Evolutionary conservation across 108 stramenopile species (phyloP).

Genomic region (Schizochytrium sp.): DNA sequence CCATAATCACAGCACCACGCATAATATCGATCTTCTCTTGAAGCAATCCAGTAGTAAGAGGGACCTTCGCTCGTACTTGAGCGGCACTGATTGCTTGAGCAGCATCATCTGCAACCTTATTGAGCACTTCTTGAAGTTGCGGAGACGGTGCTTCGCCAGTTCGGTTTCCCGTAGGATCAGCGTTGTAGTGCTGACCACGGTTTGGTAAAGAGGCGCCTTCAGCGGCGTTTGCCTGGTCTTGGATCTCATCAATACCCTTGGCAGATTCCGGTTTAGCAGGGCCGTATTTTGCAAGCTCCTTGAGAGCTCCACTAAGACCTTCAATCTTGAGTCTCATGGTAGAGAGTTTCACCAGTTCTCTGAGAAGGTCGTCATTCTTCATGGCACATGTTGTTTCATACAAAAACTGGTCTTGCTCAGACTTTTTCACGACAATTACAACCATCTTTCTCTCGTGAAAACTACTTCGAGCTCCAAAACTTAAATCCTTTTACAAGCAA

Average conservation of each 20-base stretch:
- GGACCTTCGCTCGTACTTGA: constrained; percentile 55
- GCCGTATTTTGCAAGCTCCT: constrained; percentile 78
- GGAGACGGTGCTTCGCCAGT: constrained; percentile 63
- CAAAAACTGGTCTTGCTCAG: constrained; percentile 79
- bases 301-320: constrained; percentile 74
- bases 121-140: constrained; percentile 13
- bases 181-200: constrained; percentile 19
- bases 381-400: constrained; percentile 80
- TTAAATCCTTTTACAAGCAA: too few relatives aligned
- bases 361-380: constrained; percentile 81
- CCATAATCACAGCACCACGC: constrained; percentile 83
- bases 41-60: constrained; percentile 70
- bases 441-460: constrained; percentile 73
- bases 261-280: constrained; percentile 76
- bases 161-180: constrained; percentile 55
- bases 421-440: constrained; percentile 77
- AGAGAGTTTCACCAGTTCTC: constrained; percentile 79
- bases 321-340: constrained; percentile 76
- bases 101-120: constrained; percentile 33
- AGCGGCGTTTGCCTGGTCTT: constrained; percentile 70
- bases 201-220: not conserved
- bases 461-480: not conserved
- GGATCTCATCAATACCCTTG: constrained; percentile 77
- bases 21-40: constrained; percentile 82
- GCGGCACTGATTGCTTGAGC: not conserved